Evolutionary conservation across 371 early-diverging fungal species (phyloP).

Genomic region (Blakeslea trispora): DNA sequence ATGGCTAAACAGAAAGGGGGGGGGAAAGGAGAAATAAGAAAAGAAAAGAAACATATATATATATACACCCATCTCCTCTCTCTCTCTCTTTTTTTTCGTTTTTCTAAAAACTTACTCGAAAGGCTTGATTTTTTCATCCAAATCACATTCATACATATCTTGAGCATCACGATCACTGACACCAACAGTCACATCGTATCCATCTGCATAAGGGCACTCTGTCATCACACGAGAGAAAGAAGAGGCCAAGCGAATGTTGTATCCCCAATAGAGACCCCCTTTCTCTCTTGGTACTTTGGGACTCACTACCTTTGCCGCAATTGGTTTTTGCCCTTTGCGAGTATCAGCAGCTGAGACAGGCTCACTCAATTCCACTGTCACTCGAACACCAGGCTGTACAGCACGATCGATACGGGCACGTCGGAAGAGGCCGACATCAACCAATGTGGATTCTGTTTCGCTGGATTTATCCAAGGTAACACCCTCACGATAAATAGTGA

Average conservation of each 20-base stretch:
- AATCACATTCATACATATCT: constrained; percentile 38
- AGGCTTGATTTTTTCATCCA: constrained; percentile 27
- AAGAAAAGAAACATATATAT: background rate
- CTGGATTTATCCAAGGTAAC: constrained; percentile 54
- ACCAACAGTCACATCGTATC: constrained; percentile 74
- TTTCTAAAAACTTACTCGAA: constrained; percentile 33
- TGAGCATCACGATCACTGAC: constrained; percentile 62
- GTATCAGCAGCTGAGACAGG: constrained; percentile 42
- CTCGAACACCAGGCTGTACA: constrained; percentile 65
- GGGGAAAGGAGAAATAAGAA: too few relatives aligned
- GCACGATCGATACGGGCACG: constrained; percentile 58
- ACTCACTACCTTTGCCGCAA: constrained; percentile 64
- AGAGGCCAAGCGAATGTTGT: constrained; percentile 66
- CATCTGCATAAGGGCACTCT: constrained; percentile 64
- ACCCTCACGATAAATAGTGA: constrained; percentile 66
- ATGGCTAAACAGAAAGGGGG: too few relatives aligned
- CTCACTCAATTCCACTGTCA: constrained; percentile 68
- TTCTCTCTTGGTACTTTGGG: constrained; percentile 65
- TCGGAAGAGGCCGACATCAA: constrained; percentile 64
- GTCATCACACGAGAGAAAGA: constrained; percentile 63
- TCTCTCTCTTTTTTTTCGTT: too few relatives aligned
- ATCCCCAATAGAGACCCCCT: constrained; percentile 79
- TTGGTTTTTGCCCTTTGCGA: constrained; percentile 51
- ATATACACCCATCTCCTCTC: too few relatives aligned
- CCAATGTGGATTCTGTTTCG: constrained; percentile 58